Evolutionary conservation across 2,329 filamentous ascomycete genomes (phyloP).

Genomic region (Cytospora paraplurivora): DNA sequence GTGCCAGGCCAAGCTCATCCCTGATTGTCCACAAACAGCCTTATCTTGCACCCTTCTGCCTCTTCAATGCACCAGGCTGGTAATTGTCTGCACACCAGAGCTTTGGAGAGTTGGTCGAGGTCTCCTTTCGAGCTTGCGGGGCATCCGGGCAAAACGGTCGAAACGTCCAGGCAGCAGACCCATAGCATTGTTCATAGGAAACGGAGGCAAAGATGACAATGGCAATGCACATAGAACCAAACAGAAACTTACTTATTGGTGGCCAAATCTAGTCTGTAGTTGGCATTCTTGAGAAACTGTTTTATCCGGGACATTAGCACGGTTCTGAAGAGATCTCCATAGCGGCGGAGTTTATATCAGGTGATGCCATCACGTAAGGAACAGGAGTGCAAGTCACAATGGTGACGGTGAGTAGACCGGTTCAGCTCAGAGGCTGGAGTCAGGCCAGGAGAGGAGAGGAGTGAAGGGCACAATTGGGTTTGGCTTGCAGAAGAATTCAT

Average conservation of each 20-base stretch:
- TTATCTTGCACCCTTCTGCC: not conserved
- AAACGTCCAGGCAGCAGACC: conserved; percentile 4
- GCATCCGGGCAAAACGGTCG: not conserved
- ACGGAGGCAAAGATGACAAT: not conserved
- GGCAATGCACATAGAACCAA: conserved; percentile 23
- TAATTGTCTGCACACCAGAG: not conserved
- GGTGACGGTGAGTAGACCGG: not conserved
- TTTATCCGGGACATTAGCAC: conserved; percentile 28
- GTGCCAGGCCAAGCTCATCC: conserved; percentile 3
- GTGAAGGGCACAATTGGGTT: not conserved
- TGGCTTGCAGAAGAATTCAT: not conserved
- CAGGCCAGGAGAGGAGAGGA: not conserved
- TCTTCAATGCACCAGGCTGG: not conserved
- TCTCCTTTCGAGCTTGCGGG: not conserved
- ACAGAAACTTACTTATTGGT: conserved; percentile 58
- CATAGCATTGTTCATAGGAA: not conserved
- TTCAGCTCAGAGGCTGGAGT: not conserved
- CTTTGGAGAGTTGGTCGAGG: conserved; percentile 2
- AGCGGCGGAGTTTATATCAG: not conserved
- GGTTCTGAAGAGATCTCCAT: not conserved
- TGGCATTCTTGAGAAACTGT: conserved; percentile 51
- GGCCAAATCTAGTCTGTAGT: conserved; percentile 56
- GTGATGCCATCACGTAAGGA: not conserved
- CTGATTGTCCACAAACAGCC: not conserved
- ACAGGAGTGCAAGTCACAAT: not conserved